Percentiles rank a stretch among this genome's conserved stretches.
Conservation (phyloP, 306 rosid species). For the Malus domestica region DNA sequence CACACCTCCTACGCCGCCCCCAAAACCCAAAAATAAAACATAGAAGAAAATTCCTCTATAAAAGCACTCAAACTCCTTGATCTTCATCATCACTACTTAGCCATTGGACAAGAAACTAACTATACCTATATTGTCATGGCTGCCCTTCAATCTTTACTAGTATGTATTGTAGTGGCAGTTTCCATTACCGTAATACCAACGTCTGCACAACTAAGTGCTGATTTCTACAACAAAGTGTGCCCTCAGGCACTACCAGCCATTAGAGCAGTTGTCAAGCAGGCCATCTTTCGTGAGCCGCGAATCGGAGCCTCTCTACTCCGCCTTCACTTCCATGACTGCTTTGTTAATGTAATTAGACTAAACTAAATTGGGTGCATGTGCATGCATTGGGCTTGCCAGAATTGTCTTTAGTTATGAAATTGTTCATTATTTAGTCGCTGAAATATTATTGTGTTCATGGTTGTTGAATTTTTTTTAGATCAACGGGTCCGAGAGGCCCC, state of each 20-base stretch:
- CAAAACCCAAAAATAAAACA: too few relatives aligned
- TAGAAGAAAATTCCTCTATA: not conserved
- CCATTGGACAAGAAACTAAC: not conserved
- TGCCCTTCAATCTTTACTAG: not conserved
- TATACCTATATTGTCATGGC: not conserved
- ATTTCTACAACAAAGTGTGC: conserved; percentile 12
- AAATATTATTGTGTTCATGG: not conserved
- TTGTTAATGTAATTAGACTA: conserved; percentile 18
- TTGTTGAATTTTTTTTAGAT: too few relatives aligned
- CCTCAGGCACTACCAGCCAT: conserved; percentile 19
- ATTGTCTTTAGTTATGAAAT: not conserved
- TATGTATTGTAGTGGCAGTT: not conserved
- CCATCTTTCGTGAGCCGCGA: conserved; percentile 14
- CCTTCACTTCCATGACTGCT: conserved; percentile 30
- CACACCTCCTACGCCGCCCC: too few relatives aligned
- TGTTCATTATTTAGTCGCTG: too few relatives aligned
- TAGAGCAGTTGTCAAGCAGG: not conserved
- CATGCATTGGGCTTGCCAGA: not conserved
- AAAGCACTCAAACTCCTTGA: conserved; percentile 45
- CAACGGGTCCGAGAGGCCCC: too few relatives aligned
- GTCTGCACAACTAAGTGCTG: conserved; percentile 14
- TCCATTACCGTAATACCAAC: not conserved
- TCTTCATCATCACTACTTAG: conserved; percentile 55
- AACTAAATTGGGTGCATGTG: not conserved
- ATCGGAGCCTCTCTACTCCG: conserved; percentile 39